Conservation (phyloP, 2,329 filamentous ascomycete genomes). For the Cylindrodendrum hubeiense region DNA sequence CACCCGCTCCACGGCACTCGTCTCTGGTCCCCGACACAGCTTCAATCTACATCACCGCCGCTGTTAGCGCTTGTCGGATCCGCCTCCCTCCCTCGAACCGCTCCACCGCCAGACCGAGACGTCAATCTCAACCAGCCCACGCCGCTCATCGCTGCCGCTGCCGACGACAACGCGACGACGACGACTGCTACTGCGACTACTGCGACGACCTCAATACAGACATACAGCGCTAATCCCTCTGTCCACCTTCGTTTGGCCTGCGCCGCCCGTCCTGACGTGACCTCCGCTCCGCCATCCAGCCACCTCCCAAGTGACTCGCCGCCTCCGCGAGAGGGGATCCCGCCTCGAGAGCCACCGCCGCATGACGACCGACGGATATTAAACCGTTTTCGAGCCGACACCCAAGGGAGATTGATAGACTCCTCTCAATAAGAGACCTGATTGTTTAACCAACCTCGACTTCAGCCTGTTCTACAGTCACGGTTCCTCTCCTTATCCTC, state of each 20-base stretch:
- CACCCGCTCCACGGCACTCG: not conserved
- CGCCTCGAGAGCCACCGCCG: constrained; percentile 40
- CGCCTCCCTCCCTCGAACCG: constrained; percentile 41
- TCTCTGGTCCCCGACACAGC: not conserved
- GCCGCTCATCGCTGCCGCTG: constrained; percentile 33
- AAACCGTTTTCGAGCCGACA: constrained; percentile 39
- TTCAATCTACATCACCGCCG: constrained; percentile 17
- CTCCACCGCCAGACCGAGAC: constrained; percentile 43
- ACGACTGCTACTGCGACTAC: constrained; percentile 1
- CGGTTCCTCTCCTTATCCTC: constrained; percentile 27
- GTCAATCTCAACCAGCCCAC: constrained; percentile 29
- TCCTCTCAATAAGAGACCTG: constrained; percentile 18
- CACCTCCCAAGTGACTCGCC: constrained; percentile 34
- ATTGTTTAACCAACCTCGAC: constrained; percentile 10
- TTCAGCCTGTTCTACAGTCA: constrained; percentile 19
- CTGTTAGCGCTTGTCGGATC: constrained; percentile 36
- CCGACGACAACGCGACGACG: constrained; percentile 18
- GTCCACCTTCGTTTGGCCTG: not conserved
- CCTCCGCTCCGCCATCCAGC: constrained; percentile 24
- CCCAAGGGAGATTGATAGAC: constrained; percentile 37
- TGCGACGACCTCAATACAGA: constrained; percentile 26
- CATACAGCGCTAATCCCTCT: constrained; percentile 1
- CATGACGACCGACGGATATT: constrained; percentile 40
- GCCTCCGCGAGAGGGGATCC: constrained; percentile 18
- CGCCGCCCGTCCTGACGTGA: constrained; percentile 20